A percentile compares a stretch with the other conserved stretches of the same genome.
These are phyloP conservation scores for Diaporthe amygdali DNA, from an alignment of 2,329 filamentous ascomycete species.

Conservation along the genomic window DNA sequence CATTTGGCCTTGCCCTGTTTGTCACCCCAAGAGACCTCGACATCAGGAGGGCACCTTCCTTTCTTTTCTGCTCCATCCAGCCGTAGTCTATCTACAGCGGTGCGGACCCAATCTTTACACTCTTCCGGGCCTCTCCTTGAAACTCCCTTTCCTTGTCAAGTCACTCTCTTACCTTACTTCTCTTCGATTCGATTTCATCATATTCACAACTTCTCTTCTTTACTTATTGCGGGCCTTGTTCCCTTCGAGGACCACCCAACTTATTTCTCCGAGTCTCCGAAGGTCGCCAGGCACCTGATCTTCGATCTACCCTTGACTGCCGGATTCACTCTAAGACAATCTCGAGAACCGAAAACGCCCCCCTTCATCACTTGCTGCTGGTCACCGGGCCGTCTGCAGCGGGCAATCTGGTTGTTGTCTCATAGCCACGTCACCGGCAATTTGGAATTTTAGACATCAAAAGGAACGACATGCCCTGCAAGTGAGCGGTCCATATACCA, in stretches of 20 bases:
- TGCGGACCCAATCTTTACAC: conserved; percentile 11
- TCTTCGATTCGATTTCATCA: not conserved
- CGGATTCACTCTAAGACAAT: not conserved
- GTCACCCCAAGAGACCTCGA: not conserved
- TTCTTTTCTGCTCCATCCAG: not conserved
- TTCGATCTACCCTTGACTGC: not conserved
- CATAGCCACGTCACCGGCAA: not conserved
- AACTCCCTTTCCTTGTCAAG: not conserved
- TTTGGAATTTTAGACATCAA: not conserved
- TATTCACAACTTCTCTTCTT: not conserved
- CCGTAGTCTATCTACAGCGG: not conserved
- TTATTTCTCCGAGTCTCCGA: not conserved
- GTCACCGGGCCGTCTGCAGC: not conserved
- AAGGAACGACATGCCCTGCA: conserved; percentile 11
- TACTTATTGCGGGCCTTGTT: not conserved
- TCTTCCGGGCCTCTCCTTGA: conserved; percentile 9
- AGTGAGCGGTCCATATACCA: not conserved
- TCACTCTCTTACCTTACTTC: not conserved
- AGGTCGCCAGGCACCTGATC: not conserved
- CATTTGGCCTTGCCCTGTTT: not conserved
- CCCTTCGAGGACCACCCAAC: not conserved
- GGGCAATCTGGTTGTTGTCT: not conserved
- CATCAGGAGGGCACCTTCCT: not conserved
- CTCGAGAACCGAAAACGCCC: not conserved
- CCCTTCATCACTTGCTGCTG: not conserved